These are phyloP conservation scores for Hyaloscypha bicolor DNA, from an alignment of 495 filamentous ascomycete genomes.

Conservation along the genomic window DNA sequence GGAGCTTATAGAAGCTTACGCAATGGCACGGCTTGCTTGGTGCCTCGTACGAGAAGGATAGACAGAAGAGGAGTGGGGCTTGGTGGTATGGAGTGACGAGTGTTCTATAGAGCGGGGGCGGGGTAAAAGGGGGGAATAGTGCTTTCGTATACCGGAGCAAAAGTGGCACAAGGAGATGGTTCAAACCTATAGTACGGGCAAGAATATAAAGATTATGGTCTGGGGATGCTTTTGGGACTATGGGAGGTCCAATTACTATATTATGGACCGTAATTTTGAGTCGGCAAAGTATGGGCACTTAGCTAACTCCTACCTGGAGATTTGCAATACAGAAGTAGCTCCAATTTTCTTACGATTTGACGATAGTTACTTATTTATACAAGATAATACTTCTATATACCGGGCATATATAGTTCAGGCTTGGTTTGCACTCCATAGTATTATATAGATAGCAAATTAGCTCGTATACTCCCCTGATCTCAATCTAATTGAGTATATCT, in stretches of 20 bases:
- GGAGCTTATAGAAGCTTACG: not conserved
- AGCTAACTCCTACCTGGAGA: not conserved
- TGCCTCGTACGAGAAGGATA: not conserved
- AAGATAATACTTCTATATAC: too few relatives aligned
- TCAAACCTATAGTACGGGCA: conserved; percentile 7
- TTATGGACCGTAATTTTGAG: not conserved
- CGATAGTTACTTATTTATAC: too few relatives aligned
- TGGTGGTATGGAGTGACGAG: not conserved
- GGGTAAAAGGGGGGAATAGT: conserved; percentile 12
- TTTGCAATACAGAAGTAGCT: too few relatives aligned
- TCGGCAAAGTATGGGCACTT: too few relatives aligned
- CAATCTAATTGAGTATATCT: too few relatives aligned
- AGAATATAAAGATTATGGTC: conserved; percentile 23
- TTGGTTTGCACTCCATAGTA: too few relatives aligned
- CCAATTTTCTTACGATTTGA: too few relatives aligned
- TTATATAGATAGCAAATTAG: too few relatives aligned
- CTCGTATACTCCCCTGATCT: too few relatives aligned
- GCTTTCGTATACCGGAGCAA: not conserved
- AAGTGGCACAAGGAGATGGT: not conserved
- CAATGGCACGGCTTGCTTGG: not conserved
- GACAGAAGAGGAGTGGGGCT: not conserved
- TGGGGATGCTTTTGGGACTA: conserved; percentile 12
- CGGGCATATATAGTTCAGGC: too few relatives aligned
- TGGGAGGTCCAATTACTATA: conserved; percentile 9
- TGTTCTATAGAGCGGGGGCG: conserved; percentile 14